phyloP scores from a whole-genome alignment of 805 yeast species.

The Yamadazyma paraphyllophila region DNA sequence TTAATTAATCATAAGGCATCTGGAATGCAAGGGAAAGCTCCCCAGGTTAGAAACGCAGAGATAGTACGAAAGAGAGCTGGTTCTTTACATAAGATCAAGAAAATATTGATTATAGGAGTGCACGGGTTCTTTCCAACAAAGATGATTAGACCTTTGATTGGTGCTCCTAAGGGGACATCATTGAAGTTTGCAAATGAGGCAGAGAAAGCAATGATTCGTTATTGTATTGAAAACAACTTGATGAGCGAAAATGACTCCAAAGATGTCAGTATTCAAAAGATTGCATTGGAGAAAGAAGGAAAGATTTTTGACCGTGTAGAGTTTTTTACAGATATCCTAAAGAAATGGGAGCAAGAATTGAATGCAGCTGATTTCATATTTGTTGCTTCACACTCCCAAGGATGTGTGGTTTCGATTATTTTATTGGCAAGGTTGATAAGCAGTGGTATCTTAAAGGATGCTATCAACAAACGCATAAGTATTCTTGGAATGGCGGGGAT shows the following conservation, averaged over 20 bases:
- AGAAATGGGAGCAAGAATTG: constrained; percentile 61
- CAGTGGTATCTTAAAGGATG: constrained; percentile 43
- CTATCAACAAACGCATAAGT: constrained; percentile 52
- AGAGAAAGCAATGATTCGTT: constrained; percentile 67
- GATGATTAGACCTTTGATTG: constrained; percentile 81
- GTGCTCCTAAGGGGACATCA: constrained; percentile 97
- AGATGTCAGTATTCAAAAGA: constrained; percentile 65
- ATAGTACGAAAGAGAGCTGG: constrained; percentile 27
- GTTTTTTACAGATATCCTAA: constrained; percentile 69
- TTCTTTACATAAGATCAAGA: constrained; percentile 40
- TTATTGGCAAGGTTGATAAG: constrained; percentile 71
- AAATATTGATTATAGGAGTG: constrained; percentile 82
- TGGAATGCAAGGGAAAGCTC: constrained; percentile 9
- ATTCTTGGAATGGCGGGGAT: constrained; percentile 94
- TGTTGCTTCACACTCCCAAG: constrained; percentile 94
- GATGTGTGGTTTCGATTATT: constrained; percentile 86
- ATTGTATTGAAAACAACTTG: constrained; percentile 47
- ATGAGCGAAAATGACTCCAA: constrained; percentile 30
- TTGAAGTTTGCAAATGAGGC: constrained; percentile 88
- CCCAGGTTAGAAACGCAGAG: constrained; percentile 8
- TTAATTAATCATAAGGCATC: constrained; percentile 30
- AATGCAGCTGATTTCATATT: constrained; percentile 79
- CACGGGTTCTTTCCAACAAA: constrained; percentile 95
- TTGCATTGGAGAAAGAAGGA: constrained; percentile 93
- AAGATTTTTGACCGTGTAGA: constrained; percentile 83